These are phyloP conservation scores for Aegle marmelos DNA, from an alignment of 345 rosid genomes.

Conservation along the genomic window DNA sequence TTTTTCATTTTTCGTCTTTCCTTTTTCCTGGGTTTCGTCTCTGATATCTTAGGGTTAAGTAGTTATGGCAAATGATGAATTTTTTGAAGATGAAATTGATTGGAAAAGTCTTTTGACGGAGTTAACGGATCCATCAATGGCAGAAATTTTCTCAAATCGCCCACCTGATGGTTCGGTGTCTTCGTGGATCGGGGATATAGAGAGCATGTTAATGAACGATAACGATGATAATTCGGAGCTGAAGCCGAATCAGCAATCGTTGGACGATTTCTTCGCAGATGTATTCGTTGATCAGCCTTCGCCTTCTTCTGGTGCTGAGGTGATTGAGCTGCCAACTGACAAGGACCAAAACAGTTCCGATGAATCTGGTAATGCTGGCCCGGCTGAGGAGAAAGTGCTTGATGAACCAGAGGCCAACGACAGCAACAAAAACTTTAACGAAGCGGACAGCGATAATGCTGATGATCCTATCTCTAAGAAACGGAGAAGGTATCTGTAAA, in stretches of 20 bases:
- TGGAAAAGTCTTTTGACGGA: slow-evolving; percentile 27
- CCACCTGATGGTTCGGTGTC: slow-evolving; percentile 30
- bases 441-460: slow-evolving; percentile 1
- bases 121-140: neutral
- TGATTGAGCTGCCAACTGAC: slow-evolving; percentile 18
- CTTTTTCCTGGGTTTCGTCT: neutral
- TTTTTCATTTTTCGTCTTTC: neutral
- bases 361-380: neutral
- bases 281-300: slow-evolving; percentile 39
- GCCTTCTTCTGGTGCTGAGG: slow-evolving; percentile 7
- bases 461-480: slow-evolving; percentile 46
- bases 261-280: slow-evolving; percentile 39
- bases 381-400: slow-evolving; percentile 2
- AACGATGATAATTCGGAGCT: slow-evolving; percentile 22
- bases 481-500: slow-evolving; percentile 42
- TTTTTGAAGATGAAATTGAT: slow-evolving; percentile 26
- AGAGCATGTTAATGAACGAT: slow-evolving; percentile 49
- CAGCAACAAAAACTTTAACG: neutral
- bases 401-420: slow-evolving; percentile 16
- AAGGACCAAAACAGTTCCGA: slow-evolving; percentile 18
- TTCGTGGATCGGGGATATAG: slow-evolving; percentile 45
- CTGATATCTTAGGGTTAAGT: neutral
- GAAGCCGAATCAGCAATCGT: slow-evolving; percentile 16
- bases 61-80: slow-evolving; percentile 10
- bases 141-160: slow-evolving; percentile 5